These are phyloP conservation scores for Pestalotiopsis sp. DNA, from an alignment of 2,329 filamentous ascomycete genomes.

Conservation along the genomic window DNA sequence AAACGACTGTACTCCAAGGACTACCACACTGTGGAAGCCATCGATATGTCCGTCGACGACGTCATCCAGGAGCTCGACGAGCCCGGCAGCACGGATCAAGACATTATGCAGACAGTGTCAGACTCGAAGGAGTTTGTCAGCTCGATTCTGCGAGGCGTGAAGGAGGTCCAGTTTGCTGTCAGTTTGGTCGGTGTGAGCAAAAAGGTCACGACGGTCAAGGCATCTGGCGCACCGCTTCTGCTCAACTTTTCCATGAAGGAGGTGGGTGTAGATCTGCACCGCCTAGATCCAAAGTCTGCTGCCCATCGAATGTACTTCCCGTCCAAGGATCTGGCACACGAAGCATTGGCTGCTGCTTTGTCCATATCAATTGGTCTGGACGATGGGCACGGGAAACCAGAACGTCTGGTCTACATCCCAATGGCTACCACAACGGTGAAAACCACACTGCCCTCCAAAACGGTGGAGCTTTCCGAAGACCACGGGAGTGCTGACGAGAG, in stretches of 20 bases:
- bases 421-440: constrained; percentile 97
- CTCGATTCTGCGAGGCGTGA: constrained; percentile 87
- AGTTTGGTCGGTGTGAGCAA: constrained; percentile 89
- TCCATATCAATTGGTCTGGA: constrained; percentile 92
- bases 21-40: constrained; percentile 41
- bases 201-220: constrained; percentile 68
- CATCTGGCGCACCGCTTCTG: constrained; percentile 70
- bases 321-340: constrained; percentile 87
- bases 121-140: constrained; percentile 92
- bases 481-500: constrained; percentile 76
- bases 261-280: constrained; percentile 87
- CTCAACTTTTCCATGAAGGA: constrained; percentile 95
- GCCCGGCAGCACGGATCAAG: constrained; percentile 66
- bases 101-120: constrained; percentile 79
- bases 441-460: constrained; percentile 93
- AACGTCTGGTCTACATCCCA: constrained; percentile 88
- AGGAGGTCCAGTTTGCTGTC: constrained; percentile 94
- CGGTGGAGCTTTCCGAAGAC: constrained; percentile 71
- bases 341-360: constrained; percentile 87
- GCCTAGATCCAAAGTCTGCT: constrained; percentile 87
- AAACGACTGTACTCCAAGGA: constrained; percentile 36
- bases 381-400: constrained; percentile 82
- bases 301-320: constrained; percentile 99
- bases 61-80: constrained; percentile 74
- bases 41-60: constrained; percentile 69